Conservation (phyloP, 2,329 filamentous ascomycete species). For the Elsinoe ampelina region DNA sequence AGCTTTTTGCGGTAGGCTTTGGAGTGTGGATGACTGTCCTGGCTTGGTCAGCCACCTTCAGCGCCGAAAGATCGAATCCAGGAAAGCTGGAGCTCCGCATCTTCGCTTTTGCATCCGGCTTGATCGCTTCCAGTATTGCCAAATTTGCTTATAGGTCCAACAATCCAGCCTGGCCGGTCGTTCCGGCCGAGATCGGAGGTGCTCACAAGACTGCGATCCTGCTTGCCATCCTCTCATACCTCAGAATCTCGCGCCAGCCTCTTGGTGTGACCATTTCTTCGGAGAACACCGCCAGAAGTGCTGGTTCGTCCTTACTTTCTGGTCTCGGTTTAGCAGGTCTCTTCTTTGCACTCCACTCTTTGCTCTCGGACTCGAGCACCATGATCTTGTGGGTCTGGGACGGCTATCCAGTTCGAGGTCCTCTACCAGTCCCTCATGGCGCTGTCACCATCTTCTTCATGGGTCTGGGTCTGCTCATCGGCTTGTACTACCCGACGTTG, state of each 20-base stretch:
- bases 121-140: constrained; percentile 75
- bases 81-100: constrained; percentile 72
- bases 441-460: constrained; percentile 79
- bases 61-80: constrained; percentile 64
- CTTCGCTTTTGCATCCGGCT: constrained; percentile 68
- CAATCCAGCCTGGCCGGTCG: constrained; percentile 93
- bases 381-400: constrained; percentile 99
- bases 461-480: constrained; percentile 68
- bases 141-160: constrained; percentile 94
- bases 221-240: constrained; percentile 65
- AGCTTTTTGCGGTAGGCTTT: constrained; percentile 73
- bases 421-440: constrained; percentile 80
- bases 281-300: not conserved
- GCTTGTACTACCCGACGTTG: constrained; percentile 62
- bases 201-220: constrained; percentile 78
- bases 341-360: constrained; percentile 81
- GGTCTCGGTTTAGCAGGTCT: constrained; percentile 73
- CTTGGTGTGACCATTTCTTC: constrained; percentile 12
- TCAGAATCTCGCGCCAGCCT: constrained; percentile 15
- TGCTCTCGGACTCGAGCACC: constrained; percentile 93
- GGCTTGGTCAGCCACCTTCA: constrained; percentile 75
- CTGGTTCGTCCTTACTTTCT: constrained; percentile 59
- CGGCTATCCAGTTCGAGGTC: constrained; percentile 82
- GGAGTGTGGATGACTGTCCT: constrained; percentile 72
- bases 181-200: constrained; percentile 82